Conservation (phyloP, 1,139 yeast genomes). For the Zygosaccharomyces pseudobailii region DNA sequence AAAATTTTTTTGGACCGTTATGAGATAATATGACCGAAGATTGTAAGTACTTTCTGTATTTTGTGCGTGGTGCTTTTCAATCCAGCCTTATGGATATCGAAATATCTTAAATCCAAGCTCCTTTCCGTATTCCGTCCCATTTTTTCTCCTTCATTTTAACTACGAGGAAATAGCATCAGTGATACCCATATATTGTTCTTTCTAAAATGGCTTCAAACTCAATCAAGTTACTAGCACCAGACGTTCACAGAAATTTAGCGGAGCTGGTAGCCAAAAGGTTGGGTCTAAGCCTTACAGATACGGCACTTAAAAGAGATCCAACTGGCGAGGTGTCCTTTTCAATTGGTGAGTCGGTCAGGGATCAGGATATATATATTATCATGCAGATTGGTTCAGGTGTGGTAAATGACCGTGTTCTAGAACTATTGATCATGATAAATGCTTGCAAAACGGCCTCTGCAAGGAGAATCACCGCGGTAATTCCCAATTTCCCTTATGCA, state of each 20-base stretch:
- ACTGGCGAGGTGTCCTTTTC: slow-evolving; percentile 88
- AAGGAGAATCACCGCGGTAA: slow-evolving; percentile 87
- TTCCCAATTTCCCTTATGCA: slow-evolving; percentile 96
- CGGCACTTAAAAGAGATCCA: slow-evolving; percentile 65
- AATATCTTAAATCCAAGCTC: not conserved
- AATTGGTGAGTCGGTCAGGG: slow-evolving; percentile 93
- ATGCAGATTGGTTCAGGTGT: slow-evolving; percentile 88
- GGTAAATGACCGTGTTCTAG: slow-evolving; percentile 85
- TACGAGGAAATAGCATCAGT: not conserved
- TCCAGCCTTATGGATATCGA: not conserved
- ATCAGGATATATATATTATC: slow-evolving; percentile 88
- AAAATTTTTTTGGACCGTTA: slow-evolving; percentile 32
- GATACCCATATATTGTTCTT: not conserved
- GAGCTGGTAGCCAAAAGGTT: slow-evolving; percentile 71
- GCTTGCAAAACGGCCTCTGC: slow-evolving; percentile 97
- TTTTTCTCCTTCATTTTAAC: not conserved
- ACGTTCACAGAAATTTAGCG: slow-evolving; percentile 83
- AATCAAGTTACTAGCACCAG: slow-evolving; percentile 82
- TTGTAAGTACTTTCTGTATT: not conserved
- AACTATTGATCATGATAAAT: slow-evolving; percentile 82
- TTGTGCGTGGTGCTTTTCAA: not conserved
- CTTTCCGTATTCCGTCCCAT: not conserved
- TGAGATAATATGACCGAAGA: not conserved
- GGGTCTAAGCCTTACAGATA: slow-evolving; percentile 58
- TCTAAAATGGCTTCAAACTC: slow-evolving; percentile 67